Evolutionary conservation across 2,329 filamentous ascomycete species (phyloP), one percentile per base, ranked within the genome.

Genomic region (Fusarium torreyae): DNA sequence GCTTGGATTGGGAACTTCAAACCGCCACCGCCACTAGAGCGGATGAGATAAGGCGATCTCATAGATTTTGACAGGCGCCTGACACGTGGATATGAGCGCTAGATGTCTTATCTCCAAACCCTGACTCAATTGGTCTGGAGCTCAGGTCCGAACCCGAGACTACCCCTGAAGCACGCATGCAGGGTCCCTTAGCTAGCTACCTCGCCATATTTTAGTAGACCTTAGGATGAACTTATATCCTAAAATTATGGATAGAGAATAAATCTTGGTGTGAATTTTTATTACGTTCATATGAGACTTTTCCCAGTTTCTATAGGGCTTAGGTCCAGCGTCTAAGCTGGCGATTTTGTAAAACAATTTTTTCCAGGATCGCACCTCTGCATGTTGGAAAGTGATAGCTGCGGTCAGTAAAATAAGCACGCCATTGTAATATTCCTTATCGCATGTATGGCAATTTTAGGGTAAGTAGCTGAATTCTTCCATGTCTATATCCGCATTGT

Each of bases 1-100:
- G 44, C 24, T 51, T 56, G 31, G 20, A 39, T 40, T 2, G n/a
- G 53, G 44, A 15, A 4, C 18, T 40, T 13, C 22, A 14, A 14
- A 50, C 44, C 53, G 33, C 53, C 33, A 56, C 24, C 53, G 44
- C 34, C 53, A 51, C 34, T 43, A 20, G 39, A 15, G 6, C 20
- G 10, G 28, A 4, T 13, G 28, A 24, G 20, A 36, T 36, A 43
- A 40, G 18, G 17, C 39, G 18, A 6, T 1, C 28, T 18, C 20
- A 50, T 26, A 31, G 45, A 51, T 40, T 51, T 31, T 33, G 53
- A 40, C 33, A 40, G 34, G 38, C 28, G n/a, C 53, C 20, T 24
- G 44, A 51, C 53, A 40, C 34, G 45, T 56, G 53, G 45, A 18
- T 22, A 22, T 22, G 11, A 6, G 34, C 17, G 15, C 26, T 18